phyloP scores from a whole-genome alignment of 2,329 filamentous ascomycete genomes.

The Penicillium sp. region DNA sequence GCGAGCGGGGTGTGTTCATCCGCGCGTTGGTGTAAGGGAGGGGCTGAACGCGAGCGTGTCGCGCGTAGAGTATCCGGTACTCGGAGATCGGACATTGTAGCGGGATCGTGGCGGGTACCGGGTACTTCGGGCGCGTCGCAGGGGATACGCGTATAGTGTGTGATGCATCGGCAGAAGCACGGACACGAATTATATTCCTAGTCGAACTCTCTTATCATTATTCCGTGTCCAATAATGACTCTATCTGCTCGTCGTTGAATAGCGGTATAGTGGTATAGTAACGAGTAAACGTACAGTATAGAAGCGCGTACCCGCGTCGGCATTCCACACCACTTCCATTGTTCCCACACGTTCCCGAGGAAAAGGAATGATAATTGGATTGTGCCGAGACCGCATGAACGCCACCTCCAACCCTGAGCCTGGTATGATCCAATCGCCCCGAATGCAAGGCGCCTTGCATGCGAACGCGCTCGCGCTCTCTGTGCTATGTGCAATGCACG shows the following conservation, averaged over 20 bases:
- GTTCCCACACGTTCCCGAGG: background rate
- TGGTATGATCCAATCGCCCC: conserved; percentile 12
- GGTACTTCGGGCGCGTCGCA: conserved; percentile 20
- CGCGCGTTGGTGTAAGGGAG: conserved; percentile 4
- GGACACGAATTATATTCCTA: background rate
- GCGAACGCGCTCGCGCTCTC: conserved; percentile 21
- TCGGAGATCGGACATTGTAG: background rate
- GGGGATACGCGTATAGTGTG: conserved; percentile 2
- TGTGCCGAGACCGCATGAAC: conserved; percentile 10
- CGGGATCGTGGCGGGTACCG: background rate
- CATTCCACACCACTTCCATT: conserved; percentile 1
- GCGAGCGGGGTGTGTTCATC: conserved; percentile 1
- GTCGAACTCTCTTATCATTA: background rate
- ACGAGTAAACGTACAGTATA: background rate
- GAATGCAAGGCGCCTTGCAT: conserved; percentile 16
- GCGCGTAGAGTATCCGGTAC: conserved; percentile 5
- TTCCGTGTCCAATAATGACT: no score
- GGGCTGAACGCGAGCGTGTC: conserved; percentile 11
- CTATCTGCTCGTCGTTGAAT: no score
- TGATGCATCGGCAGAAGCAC: background rate
- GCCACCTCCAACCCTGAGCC: conserved; percentile 5
- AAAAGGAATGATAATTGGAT: conserved; percentile 4
- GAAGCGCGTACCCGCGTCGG: background rate
- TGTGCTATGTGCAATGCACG: conserved; percentile 6
- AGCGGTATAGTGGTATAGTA: background rate